Evolutionary conservation across 169 alveolate genomes (phyloP), one percentile per base, ranked within the genome.

Genomic region (Babesia gibsoni): DNA sequence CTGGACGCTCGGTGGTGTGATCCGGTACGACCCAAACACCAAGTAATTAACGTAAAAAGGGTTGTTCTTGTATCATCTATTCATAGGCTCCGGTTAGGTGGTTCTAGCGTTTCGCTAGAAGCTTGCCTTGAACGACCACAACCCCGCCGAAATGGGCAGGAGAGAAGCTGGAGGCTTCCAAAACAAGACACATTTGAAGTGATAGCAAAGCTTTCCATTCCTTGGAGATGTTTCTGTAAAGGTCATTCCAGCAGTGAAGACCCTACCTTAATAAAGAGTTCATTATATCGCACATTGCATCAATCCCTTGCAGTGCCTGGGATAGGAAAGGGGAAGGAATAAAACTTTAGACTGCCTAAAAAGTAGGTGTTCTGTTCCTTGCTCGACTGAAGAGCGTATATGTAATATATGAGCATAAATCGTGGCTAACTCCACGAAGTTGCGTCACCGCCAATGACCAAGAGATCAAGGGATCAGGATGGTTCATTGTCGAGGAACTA

Each of bases 371-470:
- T n/a, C n/a, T n/a, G n/a, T n/a, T n/a, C n/a, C n/a, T n/a, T n/a
- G n/a, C n/a, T n/a, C n/a, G n/a, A n/a, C n/a, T n/a, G n/a, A n/a
- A n/a, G n/a, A n/a, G n/a, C n/a, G n/a, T n/a, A n/a, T n/a, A n/a
- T n/a, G n/a, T n/a, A n/a, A n/a, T n/a, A n/a, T n/a, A n/a, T n/a
- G n/a, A n/a, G n/a, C n/a, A n/a, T n/a, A n/a, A n/a, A n/a, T n/a
- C n/a, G n/a, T n/a, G n/a, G n/a, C n/a, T n/a, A n/a, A n/a, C n/a
- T n/a, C n/a, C n/a, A n/a, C n/a, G n/a, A n/a, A n/a, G n/a, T n/a
- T n/a, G n/a, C n/a, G n/a, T n/a, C n/a, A n/a, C n/a, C 25, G 12
- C 20, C 49, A 61, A 61, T 61, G 72, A 36, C 16, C 46, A 61
- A 61, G 12, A 41, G 72, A 12, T 45, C 46, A 48, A 30, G 35